Conservation (phyloP, 495 filamentous ascomycete genomes). For the Venustampulla echinocandica region DNA sequence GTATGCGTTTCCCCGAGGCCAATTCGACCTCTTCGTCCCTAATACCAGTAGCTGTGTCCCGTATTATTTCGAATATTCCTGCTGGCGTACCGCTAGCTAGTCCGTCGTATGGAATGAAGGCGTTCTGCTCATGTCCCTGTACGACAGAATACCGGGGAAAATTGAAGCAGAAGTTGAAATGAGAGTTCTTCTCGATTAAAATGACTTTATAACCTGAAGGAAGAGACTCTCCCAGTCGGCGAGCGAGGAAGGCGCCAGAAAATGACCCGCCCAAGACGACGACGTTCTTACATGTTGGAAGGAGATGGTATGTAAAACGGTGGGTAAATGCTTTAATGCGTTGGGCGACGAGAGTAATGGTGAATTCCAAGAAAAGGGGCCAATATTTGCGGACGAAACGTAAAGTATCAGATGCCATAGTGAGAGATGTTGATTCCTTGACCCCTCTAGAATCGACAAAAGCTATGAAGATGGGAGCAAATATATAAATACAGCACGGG, state of each 20-base stretch:
- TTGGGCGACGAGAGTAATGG: background rate
- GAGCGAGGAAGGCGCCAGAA: slow-evolving; percentile 38
- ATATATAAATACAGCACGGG: too few species aligned
- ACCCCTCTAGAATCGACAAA: too few species aligned
- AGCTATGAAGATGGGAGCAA: too few species aligned
- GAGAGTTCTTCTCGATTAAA: slow-evolving; percentile 48
- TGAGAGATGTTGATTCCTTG: slow-evolving; percentile 1
- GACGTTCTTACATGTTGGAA: slow-evolving; percentile 31
- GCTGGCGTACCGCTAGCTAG: slow-evolving; percentile 22
- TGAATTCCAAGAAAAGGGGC: background rate
- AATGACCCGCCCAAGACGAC: slow-evolving; percentile 50
- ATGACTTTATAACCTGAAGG: slow-evolving; percentile 43
- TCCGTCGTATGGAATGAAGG: slow-evolving; percentile 40
- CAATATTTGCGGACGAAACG: background rate
- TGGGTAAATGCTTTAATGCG: slow-evolving; percentile 3
- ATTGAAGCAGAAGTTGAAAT: slow-evolving; percentile 50
- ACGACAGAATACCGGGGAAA: slow-evolving; percentile 42
- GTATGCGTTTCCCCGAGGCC: slow-evolving; percentile 24
- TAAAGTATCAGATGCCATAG: background rate
- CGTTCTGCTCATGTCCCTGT: slow-evolving; percentile 35
- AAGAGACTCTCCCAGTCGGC: slow-evolving; percentile 36
- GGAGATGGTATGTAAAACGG: slow-evolving; percentile 2
- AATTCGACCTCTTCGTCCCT: slow-evolving; percentile 23
- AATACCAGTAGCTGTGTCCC: slow-evolving; percentile 25
- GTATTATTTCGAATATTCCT: slow-evolving; percentile 22